A percentile compares a stretch with the other conserved stretches of the same genome.
phyloP scores from a whole-genome alignment of 306 rosid genomes.

The Macrotyloma uniflorum region DNA sequence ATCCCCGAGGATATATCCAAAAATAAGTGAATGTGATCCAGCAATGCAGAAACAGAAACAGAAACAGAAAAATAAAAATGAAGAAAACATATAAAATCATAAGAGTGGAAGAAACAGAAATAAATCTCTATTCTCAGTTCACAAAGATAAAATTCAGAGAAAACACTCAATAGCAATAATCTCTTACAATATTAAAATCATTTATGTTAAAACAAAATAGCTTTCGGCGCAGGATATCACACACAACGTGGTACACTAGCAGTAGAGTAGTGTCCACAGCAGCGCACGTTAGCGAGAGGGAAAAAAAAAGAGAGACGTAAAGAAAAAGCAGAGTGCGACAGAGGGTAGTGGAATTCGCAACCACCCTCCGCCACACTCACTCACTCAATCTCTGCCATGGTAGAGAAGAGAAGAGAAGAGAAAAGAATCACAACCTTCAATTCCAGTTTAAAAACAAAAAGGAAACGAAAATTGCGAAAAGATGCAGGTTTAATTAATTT shows the following conservation, averaged over 20 bases:
- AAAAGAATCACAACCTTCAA: background rate
- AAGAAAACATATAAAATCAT: background rate
- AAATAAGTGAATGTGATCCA: constrained; percentile 13
- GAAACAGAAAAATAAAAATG: background rate
- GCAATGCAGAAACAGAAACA: background rate
- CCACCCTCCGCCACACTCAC: constrained; percentile 9
- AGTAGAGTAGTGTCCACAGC: background rate
- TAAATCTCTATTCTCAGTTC: too few species aligned
- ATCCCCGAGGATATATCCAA: background rate
- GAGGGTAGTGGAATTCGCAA: constrained; percentile 41
- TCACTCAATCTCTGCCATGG: background rate
- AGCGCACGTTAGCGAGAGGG: constrained; percentile 24
- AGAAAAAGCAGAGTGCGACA: constrained; percentile 38
- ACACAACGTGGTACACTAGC: background rate
- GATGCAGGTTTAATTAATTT: background rate
- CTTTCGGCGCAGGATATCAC: constrained; percentile 36
- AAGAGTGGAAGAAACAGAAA: background rate
- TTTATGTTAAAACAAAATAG: constrained; percentile 18
- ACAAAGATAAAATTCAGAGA: background rate
- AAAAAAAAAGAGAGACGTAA: background rate
- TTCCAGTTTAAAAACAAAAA: background rate
- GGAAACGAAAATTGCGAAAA: background rate
- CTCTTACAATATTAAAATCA: background rate
- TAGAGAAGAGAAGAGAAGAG: too few species aligned
- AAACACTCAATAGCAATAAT: background rate